Evolutionary conservation across 2,329 filamentous ascomycete species (phyloP), one percentile per base, ranked within the genome.

Genomic region (Xylaria sp.): DNA sequence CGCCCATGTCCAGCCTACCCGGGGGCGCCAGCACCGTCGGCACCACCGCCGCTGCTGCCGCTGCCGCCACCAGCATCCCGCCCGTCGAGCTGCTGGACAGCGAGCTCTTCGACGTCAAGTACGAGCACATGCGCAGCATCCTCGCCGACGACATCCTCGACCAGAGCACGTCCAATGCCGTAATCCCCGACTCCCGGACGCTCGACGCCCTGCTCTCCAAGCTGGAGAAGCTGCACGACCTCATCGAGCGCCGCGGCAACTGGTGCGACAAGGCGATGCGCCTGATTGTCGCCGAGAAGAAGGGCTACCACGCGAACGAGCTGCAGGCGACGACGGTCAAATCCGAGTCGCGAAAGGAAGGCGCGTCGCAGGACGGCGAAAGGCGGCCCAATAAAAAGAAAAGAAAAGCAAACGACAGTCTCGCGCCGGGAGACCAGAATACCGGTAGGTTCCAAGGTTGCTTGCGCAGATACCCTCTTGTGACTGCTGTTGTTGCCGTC

Each of bases 241-340:
- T 89, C 63, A 89, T 93, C 75, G 90, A 93, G 75, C 86, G 86
- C 72, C 87, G 92, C 59, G 89, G 88, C 51, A 85, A 86, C 25
- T 87, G 89, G 71, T 94, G 91, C 79, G 92, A 94, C 76, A 86
- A 88, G 43, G 90, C 90, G 43, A 92, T 95, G 89, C 84, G 92
- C 65, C 85, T 92, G 73, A 83, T 94, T 64, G 88, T 90, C 7
- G 85, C 86, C 75, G 86, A 87, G 77, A 85, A 90, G 62, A 92
- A 93, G 78, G 87, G 61, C 20, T 62, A 89, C 51, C 83, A 86
- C 72, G 82, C 85, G 39, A 86, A 89, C 65, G 86, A 90, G 62
- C 73, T 83, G 58, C 81, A 82, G 20, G 78, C 78, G 68, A 82
- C 86, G 68, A 82, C 86, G 49, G 79, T 83, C 56, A 85, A 89